Percentiles rank a stretch among this genome's conserved stretches.
phyloP scores from a whole-genome alignment of 305 asterid genomes.

The Fraxinus latifolia region DNA sequence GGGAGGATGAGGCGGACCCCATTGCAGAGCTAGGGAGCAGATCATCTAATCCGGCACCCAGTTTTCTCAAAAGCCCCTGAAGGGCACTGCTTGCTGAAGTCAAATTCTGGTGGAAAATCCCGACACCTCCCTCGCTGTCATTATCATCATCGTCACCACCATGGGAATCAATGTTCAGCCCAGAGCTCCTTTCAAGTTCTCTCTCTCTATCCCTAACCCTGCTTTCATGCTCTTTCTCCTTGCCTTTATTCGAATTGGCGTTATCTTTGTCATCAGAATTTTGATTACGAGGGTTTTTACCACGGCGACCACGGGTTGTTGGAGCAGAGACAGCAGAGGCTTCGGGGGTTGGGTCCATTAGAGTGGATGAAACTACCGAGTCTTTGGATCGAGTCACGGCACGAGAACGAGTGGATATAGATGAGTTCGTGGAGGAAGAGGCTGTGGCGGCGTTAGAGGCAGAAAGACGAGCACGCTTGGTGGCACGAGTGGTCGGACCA shows the following conservation, averaged over 20 bases:
- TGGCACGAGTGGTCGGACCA: no score
- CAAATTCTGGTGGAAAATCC: constrained; percentile 78
- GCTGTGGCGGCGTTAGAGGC: constrained; percentile 28
- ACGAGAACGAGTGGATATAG: constrained; percentile 71
- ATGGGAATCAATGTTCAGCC: constrained; percentile 65
- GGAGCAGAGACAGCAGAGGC: constrained; percentile 75
- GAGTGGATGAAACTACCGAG: constrained; percentile 34
- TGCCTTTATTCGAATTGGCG: constrained; percentile 73
- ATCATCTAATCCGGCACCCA: constrained; percentile 96
- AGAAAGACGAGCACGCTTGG: constrained; percentile 41
- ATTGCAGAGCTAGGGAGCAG: constrained; percentile 84
- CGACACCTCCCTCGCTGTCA: constrained; percentile 88
- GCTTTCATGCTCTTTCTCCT: constrained; percentile 78
- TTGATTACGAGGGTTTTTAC: constrained; percentile 55
- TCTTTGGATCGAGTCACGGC: constrained; percentile 42
- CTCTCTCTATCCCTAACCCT: constrained; percentile 49
- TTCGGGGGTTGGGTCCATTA: constrained; percentile 75
- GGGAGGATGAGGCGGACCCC: constrained; percentile 79
- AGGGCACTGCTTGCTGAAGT: constrained; percentile 94
- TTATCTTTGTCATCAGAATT: constrained; percentile 47
- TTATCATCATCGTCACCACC: constrained; percentile 74
- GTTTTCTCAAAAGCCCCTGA: constrained; percentile 84
- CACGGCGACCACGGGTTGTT: constrained; percentile 70
- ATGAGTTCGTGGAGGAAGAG: constrained; percentile 24
- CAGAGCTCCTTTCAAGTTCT: constrained; percentile 60